Evolutionary conservation across 2,329 filamentous ascomycete species (phyloP).

Genomic region (Penicillium oxalicum): DNA sequence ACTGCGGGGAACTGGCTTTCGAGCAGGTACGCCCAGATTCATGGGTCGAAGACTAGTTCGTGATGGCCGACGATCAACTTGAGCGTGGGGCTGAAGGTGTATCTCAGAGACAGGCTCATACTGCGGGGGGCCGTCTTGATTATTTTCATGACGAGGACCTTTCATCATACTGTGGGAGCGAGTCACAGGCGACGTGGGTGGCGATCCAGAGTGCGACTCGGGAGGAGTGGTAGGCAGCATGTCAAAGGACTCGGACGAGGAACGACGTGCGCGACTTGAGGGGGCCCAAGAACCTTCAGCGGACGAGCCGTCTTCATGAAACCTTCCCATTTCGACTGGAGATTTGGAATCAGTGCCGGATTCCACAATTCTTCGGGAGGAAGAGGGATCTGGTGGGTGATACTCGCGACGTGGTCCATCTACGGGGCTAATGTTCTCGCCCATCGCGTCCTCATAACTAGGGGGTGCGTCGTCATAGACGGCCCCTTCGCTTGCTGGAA

Average conservation of each 20-base stretch:
- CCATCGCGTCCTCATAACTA: slow-evolving; percentile 90
- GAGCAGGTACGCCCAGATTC: slow-evolving; percentile 34
- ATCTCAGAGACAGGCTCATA: slow-evolving; percentile 25
- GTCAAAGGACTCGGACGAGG: slow-evolving; percentile 36
- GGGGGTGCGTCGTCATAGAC: slow-evolving; percentile 71
- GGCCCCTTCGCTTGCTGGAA: slow-evolving; percentile 20
- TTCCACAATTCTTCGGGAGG: slow-evolving; percentile 25
- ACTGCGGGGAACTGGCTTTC: slow-evolving; percentile 35
- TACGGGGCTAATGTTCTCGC: slow-evolving; percentile 67
- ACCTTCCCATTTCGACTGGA: slow-evolving; percentile 27
- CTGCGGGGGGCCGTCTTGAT: slow-evolving; percentile 28
- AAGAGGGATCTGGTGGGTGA: slow-evolving; percentile 38
- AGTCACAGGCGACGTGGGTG: slow-evolving; percentile 25
- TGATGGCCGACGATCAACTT: slow-evolving; percentile 18
- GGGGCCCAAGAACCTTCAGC: slow-evolving; percentile 19
- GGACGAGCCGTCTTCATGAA: slow-evolving; percentile 22
- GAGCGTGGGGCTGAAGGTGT: slow-evolving; percentile 10
- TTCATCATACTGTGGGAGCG: slow-evolving; percentile 32
- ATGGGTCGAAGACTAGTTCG: slow-evolving; percentile 24
- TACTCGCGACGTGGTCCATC: slow-evolving; percentile 58
- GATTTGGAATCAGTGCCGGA: slow-evolving; percentile 35
- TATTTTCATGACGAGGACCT: slow-evolving; percentile 19
- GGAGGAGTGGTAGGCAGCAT: slow-evolving; percentile 35
- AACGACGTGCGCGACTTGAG: slow-evolving; percentile 18
- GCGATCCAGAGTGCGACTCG: slow-evolving; percentile 31